These are phyloP conservation scores for Beta corolliflora DNA, from an alignment of 179 eudicot genomes.

Conservation along the genomic window DNA sequence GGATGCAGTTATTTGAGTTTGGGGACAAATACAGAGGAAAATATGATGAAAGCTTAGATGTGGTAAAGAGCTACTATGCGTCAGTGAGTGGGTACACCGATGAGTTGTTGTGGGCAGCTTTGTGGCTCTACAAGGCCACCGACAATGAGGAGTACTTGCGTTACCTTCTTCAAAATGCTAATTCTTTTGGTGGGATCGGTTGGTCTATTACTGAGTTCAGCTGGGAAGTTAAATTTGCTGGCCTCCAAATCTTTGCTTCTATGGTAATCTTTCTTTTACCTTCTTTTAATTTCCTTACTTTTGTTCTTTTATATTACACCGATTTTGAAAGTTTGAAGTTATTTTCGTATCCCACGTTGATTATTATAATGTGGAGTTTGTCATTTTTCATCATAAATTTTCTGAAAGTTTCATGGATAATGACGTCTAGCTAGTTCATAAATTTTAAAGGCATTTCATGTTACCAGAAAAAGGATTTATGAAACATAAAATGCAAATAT, in stretches of 20 bases:
- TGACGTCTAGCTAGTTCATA: no score
- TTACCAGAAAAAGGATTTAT: no score
- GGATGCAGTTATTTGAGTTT: constrained; percentile 81
- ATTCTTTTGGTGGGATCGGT: constrained; percentile 55
- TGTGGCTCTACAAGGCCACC: constrained; percentile 84
- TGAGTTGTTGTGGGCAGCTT: constrained; percentile 73
- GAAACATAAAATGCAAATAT: no score
- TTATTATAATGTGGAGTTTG: no score
- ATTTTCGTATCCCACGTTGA: no score
- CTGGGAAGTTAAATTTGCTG: constrained; percentile 92
- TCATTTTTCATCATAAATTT: no score
- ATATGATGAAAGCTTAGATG: constrained; percentile 57
- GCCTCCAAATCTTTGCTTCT: constrained; percentile 69
- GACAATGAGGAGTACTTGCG: constrained; percentile 40
- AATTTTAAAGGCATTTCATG: no score
- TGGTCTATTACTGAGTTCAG: constrained; percentile 83
- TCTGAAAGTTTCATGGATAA: no score
- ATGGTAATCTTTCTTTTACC: constrained; percentile 42
- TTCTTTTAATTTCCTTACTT: neutral
- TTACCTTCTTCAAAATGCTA: constrained; percentile 41
- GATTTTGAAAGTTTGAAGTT: no score
- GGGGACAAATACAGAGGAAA: constrained; percentile 72
- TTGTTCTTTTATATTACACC: no score
- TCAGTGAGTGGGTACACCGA: constrained; percentile 78
- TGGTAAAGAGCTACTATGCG: constrained; percentile 56